Base-by-base conservation (phyloP, 2,329 filamentous ascomycete species). In the Pseudogymnoascus sp. region DNA sequence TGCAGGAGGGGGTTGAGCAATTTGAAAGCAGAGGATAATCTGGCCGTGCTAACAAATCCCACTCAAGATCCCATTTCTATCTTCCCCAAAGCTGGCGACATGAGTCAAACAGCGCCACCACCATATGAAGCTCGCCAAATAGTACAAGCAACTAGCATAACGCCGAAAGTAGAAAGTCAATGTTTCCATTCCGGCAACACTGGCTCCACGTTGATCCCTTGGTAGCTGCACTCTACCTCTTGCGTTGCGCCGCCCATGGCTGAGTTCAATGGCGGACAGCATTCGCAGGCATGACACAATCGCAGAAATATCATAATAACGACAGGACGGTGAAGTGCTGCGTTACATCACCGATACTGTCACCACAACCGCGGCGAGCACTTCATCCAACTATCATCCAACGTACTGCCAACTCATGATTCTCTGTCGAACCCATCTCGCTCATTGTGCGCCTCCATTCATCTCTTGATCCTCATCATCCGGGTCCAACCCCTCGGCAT, bases 401-500 rank as follows among this genome's bases (percentile, higher is more conserved):
- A 56, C 47, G 25, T 33, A 31, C 16, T 16, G 8, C 18, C 50
- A 31, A 28, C 31, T 37, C 21, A 35, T 61, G 42, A 61, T 62
- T 60, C 59, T 38, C 63, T 63, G 42, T 56, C 23, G 23, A 60
- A 23, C 21, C 28, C 60, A 42, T 56, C 38, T 37, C 53, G 16
- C 47, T 63, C 65, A 69, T 63, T 63, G 60, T 23, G 64, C 65
- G 63, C 35, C 64, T 35, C 66, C 69, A 66, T 76, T 70, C 69
- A 72, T 70, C 2, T 86, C 84, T 1, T 83, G 82, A 12, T 85
- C 84, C 50, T 86, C 85, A 44, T 78, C 81, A 67, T 81, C 73
- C n/a, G 84, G 84, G 59, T 85, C 84, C 56, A 88, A 70, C 3
- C 84, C 79, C 71, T 89, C 87, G 3, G 88, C 85, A 71, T 91